Evolutionary conservation across 345 rosid genomes (phyloP).

Genomic region (Citrus cavaleriei): DNA sequence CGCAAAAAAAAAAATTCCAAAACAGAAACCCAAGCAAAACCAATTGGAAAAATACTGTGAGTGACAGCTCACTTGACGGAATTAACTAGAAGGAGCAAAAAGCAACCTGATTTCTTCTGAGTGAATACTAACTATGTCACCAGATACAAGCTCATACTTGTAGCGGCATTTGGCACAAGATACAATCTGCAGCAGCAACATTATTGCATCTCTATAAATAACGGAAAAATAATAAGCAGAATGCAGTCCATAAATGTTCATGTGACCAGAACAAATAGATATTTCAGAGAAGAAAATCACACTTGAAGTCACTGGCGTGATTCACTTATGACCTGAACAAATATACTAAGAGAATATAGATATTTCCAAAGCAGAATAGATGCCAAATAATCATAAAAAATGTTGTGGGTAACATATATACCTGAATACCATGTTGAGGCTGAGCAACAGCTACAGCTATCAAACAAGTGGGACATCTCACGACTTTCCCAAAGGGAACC

Average conservation of each 20-base stretch:
- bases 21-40: not conserved
- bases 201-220: not conserved
- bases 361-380: not conserved
- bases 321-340: not conserved
- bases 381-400: not conserved
- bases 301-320: not conserved
- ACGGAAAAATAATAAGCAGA: not conserved
- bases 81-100: constrained; percentile 18
- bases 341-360: not conserved
- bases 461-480: constrained; percentile 81
- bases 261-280: not conserved
- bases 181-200: constrained; percentile 51
- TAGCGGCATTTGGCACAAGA: constrained; percentile 88
- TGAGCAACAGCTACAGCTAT: constrained; percentile 84
- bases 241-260: not conserved
- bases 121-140: constrained; percentile 60
- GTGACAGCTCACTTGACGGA: not conserved
- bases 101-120: constrained; percentile 94
- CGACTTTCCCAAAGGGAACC: constrained; percentile 96
- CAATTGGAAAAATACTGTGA: not conserved
- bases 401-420: constrained; percentile 9
- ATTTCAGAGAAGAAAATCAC: not conserved
- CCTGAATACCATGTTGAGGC: constrained; percentile 92
- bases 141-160: constrained; percentile 92
- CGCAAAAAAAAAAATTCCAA: not conserved